phyloP scores from a whole-genome alignment of 2,329 filamentous ascomycete genomes.

The Didymella glomerata region DNA sequence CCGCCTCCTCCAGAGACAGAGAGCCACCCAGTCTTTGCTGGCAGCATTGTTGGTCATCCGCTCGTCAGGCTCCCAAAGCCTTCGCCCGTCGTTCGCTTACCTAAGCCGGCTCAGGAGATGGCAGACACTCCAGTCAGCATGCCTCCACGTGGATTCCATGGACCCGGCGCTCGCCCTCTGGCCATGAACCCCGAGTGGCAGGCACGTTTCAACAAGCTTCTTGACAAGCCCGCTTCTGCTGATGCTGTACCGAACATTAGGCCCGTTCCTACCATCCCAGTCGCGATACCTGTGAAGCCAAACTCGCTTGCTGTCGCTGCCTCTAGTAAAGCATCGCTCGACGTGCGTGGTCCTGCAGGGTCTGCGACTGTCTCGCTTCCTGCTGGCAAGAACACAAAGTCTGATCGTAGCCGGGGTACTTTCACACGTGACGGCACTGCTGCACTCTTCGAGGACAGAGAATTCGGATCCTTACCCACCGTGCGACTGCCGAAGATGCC shows the following conservation, averaged over 20 bases:
- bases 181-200: constrained; percentile 71
- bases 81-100: constrained; percentile 81
- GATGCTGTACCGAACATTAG: constrained; percentile 41
- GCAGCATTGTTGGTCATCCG: constrained; percentile 68
- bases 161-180: constrained; percentile 50
- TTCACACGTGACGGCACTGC: constrained; percentile 54
- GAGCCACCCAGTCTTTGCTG: constrained; percentile 76
- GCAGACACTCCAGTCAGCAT: constrained; percentile 53
- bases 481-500: constrained; percentile 45
- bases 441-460: constrained; percentile 55
- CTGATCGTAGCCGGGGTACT: constrained; percentile 47
- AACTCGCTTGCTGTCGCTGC: constrained; percentile 68
- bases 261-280: constrained; percentile 34
- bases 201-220: constrained; percentile 80
- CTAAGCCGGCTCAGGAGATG: constrained; percentile 61
- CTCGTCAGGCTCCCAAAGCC: constrained; percentile 74
- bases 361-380: constrained; percentile 78
- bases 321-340: constrained; percentile 68
- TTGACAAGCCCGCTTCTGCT: constrained; percentile 64
- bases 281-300: constrained; percentile 50
- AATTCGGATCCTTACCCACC: constrained; percentile 57
- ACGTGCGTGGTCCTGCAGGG: constrained; percentile 57
- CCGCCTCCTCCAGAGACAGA: constrained; percentile 73
- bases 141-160: constrained; percentile 42
- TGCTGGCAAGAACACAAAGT: constrained; percentile 31